These are phyloP conservation scores for Zygotorulaspora sp. DNA, from an alignment of 805 yeast genomes.

Conservation along the genomic window DNA sequence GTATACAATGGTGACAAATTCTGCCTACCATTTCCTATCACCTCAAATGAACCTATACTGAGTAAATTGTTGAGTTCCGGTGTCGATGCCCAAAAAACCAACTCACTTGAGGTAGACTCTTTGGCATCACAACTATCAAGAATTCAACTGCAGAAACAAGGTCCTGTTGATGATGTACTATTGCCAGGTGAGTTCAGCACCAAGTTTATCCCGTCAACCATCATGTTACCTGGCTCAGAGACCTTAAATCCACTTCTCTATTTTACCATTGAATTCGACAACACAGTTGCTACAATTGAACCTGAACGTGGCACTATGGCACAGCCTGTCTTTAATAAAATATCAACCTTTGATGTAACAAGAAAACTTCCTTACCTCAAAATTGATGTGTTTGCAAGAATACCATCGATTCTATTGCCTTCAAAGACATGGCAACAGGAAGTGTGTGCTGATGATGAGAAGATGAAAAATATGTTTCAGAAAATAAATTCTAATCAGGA, in stretches of 20 bases:
- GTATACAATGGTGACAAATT: conserved; percentile 67
- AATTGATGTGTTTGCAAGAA: conserved; percentile 72
- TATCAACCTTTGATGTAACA: conserved; percentile 85
- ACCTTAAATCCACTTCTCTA: conserved; percentile 67
- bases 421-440: conserved; percentile 36
- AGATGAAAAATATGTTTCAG: conserved; percentile 29
- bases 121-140: conserved; percentile 28
- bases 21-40: conserved; percentile 64
- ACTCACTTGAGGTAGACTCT: conserved; percentile 23
- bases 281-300: conserved; percentile 83
- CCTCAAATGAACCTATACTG: conserved; percentile 57
- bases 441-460: conserved; percentile 24
- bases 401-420: conserved; percentile 61
- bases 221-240: conserved; percentile 51
- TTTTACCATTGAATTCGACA: conserved; percentile 89
- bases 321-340: conserved; percentile 79
- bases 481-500: conserved; percentile 51
- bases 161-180: conserved; percentile 35
- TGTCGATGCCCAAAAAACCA: conserved; percentile 24
- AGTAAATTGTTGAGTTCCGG: conserved; percentile 64
- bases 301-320: conserved; percentile 79
- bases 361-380: conserved; percentile 56
- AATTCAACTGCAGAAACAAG: conserved; percentile 26
- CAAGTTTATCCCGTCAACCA: conserved; percentile 47
- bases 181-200: conserved; percentile 33